Evolutionary conservation across 306 rosid species (phyloP), one percentile per base, ranked within the genome.

Genomic region (Lagenaria siceraria): DNA sequence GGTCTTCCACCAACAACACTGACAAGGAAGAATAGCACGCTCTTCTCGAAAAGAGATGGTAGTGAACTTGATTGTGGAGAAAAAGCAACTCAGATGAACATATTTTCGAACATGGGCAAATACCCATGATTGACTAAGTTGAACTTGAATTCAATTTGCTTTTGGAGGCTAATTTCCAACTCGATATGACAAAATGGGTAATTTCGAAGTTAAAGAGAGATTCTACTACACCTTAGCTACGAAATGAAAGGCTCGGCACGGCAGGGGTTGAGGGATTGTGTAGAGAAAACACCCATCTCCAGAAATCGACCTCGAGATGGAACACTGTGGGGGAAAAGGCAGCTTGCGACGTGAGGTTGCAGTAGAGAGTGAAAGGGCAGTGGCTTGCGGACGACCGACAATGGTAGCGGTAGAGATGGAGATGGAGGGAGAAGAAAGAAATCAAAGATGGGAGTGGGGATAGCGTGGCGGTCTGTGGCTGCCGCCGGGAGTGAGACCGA

Each of bases 1-100:
- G 71, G 77, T 87, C 85, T 42, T 84, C 92, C 4, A 49, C 71
- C 56, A 81, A 48, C 81, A 89, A 59, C 38, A 87, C 86, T 1
- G 86, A 78, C 79, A 86, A 73, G 80, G 86, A 80, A 70, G 86
- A 36, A 15, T 46, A 80, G 31, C 72, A 82, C 5, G 61, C 63
- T 77, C 89, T 83, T 77, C 88, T 83, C 31, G 78, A 46, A 35
- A 85, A 53, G 11, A 75, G 76, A 69, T 22, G 79, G 55, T 29
- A 59, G 14, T 51, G 65, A 24, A 58, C 38, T 77, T 68, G 72
- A 55, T 76, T 58, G 18, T 49, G 19, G 53, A 49, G 53, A 0
- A 49, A 49, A 49, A 49, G 1, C 25, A 54, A 54, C 11, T 54
- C 59, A 54, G 46, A 68, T 7, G 73, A 82, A 74, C 75, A 82